Evolutionary conservation across 352 stramenopile species (phyloP).

Genomic region (Pythium grandisporangium): DNA sequence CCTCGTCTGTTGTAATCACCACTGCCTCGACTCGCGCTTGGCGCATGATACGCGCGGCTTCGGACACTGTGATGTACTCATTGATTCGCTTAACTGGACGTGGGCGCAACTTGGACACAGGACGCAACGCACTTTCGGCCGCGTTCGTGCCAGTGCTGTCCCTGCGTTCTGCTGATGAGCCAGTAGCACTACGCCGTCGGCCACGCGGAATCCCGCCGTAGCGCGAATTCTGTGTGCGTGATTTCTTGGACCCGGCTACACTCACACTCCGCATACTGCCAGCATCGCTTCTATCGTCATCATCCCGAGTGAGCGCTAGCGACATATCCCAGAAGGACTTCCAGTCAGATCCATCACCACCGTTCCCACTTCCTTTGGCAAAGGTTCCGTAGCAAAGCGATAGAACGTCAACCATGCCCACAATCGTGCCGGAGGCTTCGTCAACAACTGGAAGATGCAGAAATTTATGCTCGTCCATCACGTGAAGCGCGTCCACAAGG

Average conservation of each 20-base stretch:
- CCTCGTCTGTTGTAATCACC: conserved; percentile 79
- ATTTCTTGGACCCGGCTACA: conserved; percentile 40
- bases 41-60: conserved; percentile 74
- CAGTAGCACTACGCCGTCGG: conserved; percentile 27
- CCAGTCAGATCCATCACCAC: conserved; percentile 68
- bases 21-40: conserved; percentile 78
- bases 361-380: conserved; percentile 42
- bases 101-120: conserved; percentile 72
- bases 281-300: conserved; percentile 60
- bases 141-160: too few species aligned
- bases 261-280: conserved; percentile 44
- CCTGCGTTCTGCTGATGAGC: conserved; percentile 36
- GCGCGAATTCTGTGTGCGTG: conserved; percentile 12
- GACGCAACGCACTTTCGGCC: conserved; percentile 53
- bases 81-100: conserved; percentile 78
- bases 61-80: conserved; percentile 79
- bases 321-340: conserved; percentile 86
- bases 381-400: conserved; percentile 87
- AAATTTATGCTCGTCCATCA: conserved; percentile 98
- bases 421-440: conserved; percentile 48
- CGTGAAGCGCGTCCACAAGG: conserved; percentile 94
- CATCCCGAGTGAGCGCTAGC: conserved; percentile 60
- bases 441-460: conserved; percentile 96
- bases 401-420: conserved; percentile 82
- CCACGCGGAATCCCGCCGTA: conserved; percentile 1